Conservation (phyloP, 2,329 filamentous ascomycete genomes). For the Fusarium napiforme region DNA sequence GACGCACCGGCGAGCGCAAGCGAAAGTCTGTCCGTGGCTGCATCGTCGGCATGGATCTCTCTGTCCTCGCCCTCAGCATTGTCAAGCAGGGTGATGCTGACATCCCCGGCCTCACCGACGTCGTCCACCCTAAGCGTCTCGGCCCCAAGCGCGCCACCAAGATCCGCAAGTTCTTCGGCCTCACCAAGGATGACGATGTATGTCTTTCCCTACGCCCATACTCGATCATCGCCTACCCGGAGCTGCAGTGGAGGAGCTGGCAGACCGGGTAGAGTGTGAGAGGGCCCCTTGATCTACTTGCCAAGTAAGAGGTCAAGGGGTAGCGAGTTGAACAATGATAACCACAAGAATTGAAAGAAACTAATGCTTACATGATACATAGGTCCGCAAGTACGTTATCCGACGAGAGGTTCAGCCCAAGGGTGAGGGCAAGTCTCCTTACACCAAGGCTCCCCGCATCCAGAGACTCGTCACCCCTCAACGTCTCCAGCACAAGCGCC, state of each 20-base stretch:
- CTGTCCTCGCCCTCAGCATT: conserved; percentile 92
- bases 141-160: conserved; percentile 99
- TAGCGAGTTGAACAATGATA: conserved; percentile 39
- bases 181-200: conserved; percentile 99
- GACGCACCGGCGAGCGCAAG: conserved; percentile 98
- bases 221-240: conserved; percentile 77
- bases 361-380: conserved; percentile 56
- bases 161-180: conserved; percentile 99
- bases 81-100: conserved; percentile 98
- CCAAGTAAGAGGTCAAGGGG: conserved; percentile 22
- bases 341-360: conserved; percentile 39
- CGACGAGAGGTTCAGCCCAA: conserved; percentile 97
- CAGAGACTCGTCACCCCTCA: conserved; percentile 99
- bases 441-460: conserved; percentile 99
- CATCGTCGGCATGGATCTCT: conserved; percentile 96
- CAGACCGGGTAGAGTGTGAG: conserved; percentile 71
- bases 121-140: conserved; percentile 98
- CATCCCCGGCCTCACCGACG: conserved; percentile 95
- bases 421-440: conserved; percentile 96
- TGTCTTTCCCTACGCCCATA: conserved; percentile 69
- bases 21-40: conserved; percentile 98
- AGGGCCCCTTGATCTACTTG: conserved; percentile 46
- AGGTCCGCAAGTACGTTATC: conserved; percentile 99
- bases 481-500: conserved; percentile 99
- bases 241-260: conserved; percentile 57